Evolutionary conservation across 352 stramenopile genomes (phyloP).

Genomic region (Blastocystis sp.): DNA sequence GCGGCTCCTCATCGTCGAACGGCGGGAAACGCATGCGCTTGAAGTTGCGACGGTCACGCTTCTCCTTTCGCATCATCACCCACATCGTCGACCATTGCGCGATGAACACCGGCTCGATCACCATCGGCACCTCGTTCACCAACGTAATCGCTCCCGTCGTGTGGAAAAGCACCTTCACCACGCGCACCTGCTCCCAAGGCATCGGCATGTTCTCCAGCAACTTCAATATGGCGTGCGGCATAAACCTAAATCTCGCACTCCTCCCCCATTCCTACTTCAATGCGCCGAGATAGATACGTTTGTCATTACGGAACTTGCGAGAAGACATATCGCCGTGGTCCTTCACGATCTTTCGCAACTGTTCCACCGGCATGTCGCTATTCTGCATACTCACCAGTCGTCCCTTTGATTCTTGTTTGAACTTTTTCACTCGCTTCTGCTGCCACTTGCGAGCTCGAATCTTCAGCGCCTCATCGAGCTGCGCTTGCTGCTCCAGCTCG

Average conservation of each 20-base stretch:
- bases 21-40: slow-evolving; percentile 98
- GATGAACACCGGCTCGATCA: slow-evolving; percentile 97
- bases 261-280: slow-evolving; percentile 83
- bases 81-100: slow-evolving; percentile 99
- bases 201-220: slow-evolving; percentile 99
- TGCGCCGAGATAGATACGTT: slow-evolving; percentile 94
- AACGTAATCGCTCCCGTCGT: slow-evolving; percentile 97
- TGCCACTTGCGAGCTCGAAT: slow-evolving; percentile 46
- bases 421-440: slow-evolving; percentile 47
- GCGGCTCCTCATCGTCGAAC: slow-evolving; percentile 98
- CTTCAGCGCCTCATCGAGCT: slow-evolving; percentile 46
- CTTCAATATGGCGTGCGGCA: slow-evolving; percentile 97
- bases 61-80: slow-evolving; percentile 99
- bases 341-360: slow-evolving; percentile 96
- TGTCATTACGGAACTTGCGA: slow-evolving; percentile 96
- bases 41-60: slow-evolving; percentile 94
- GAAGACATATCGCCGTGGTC: slow-evolving; percentile 98
- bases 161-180: slow-evolving; percentile 97
- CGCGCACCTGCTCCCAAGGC: slow-evolving; percentile 96
- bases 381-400: slow-evolving; percentile 44
- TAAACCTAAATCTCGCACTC: slow-evolving; percentile 15
- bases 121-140: slow-evolving; percentile 94
- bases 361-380: slow-evolving; percentile 80
- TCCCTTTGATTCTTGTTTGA: slow-evolving; percentile 8
- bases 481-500: slow-evolving; percentile 8